Conservation (phyloP, 768 basidiomycete species). For the Boletus sp. region DNA sequence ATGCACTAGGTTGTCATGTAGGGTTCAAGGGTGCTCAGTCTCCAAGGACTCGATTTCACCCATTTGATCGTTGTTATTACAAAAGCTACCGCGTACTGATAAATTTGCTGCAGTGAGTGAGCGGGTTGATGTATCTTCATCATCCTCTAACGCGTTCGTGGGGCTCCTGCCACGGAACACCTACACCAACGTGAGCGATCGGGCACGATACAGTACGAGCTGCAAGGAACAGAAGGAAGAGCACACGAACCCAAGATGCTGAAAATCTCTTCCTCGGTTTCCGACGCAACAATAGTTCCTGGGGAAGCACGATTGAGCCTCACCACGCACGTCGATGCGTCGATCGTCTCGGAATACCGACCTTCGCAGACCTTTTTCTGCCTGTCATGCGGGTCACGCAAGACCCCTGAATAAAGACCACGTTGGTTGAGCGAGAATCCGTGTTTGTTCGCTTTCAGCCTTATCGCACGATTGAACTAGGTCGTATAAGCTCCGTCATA, state of each 20-base stretch:
- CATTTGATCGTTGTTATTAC: not conserved
- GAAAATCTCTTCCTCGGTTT: slow-evolving; percentile 88
- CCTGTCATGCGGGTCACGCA: slow-evolving; percentile 64
- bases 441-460: slow-evolving; percentile 75
- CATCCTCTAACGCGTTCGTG: slow-evolving; percentile 60
- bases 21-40: not conserved
- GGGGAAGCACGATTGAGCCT: not conserved
- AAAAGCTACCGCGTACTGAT: not conserved
- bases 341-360: slow-evolving; percentile 16
- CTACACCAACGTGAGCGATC: slow-evolving; percentile 23
- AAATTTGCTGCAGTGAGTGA: not conserved
- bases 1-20: not conserved
- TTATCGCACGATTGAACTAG: slow-evolving; percentile 88
- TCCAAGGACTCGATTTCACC: not conserved
- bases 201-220: not conserved
- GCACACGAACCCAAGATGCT: slow-evolving; percentile 49
- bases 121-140: not conserved
- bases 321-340: not conserved
- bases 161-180: slow-evolving; percentile 80
- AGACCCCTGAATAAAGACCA: slow-evolving; percentile 69
- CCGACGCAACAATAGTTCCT: slow-evolving; percentile 73
- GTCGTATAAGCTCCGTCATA: not conserved
- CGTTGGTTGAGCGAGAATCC: slow-evolving; percentile 88
- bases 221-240: not conserved
- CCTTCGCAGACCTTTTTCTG: slow-evolving; percentile 60